A percentile compares a stretch with the other conserved stretches of the same genome.
Evolutionary conservation across 805 yeast species (phyloP).

Genomic region (Yarrowia sp.): DNA sequence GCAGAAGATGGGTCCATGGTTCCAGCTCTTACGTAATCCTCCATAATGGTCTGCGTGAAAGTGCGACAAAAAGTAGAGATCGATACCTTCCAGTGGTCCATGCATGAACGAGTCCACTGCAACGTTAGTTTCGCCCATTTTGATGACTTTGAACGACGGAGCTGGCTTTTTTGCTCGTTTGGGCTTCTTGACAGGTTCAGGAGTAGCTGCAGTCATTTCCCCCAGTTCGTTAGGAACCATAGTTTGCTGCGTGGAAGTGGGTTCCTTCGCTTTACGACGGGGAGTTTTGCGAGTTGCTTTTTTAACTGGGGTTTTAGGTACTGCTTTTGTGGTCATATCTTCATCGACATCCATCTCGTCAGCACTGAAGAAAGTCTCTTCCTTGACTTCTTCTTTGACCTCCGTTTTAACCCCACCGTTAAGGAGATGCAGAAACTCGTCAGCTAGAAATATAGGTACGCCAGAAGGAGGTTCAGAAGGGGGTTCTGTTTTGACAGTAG

Average conservation of each 20-base stretch:
- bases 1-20: conserved; percentile 72
- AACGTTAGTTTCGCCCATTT: conserved; percentile 45
- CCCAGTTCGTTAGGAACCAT: background rate
- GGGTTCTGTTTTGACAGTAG: too few species aligned
- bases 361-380: background rate
- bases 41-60: conserved; percentile 96
- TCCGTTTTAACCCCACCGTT: background rate
- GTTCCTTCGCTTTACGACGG: background rate
- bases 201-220: background rate
- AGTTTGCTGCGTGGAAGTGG: background rate
- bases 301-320: background rate
- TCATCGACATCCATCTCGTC: background rate
- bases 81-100: conserved; percentile 49
- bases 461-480: too few species aligned
- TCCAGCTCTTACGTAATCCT: conserved; percentile 82
- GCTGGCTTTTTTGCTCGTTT: conserved; percentile 38
- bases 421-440: conserved; percentile 16
- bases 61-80: conserved; percentile 57
- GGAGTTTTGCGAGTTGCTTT: background rate
- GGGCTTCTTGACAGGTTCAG: background rate
- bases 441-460: conserved; percentile 18
- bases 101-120: conserved; percentile 53
- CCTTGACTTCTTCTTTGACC: background rate
- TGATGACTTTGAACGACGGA: conserved; percentile 50
- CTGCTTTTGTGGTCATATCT: too few species aligned